Percentiles rank a stretch among this genome's conserved stretches.
Conservation (phyloP, 495 filamentous ascomycete genomes). For the Trichoderma parareesei region DNA sequence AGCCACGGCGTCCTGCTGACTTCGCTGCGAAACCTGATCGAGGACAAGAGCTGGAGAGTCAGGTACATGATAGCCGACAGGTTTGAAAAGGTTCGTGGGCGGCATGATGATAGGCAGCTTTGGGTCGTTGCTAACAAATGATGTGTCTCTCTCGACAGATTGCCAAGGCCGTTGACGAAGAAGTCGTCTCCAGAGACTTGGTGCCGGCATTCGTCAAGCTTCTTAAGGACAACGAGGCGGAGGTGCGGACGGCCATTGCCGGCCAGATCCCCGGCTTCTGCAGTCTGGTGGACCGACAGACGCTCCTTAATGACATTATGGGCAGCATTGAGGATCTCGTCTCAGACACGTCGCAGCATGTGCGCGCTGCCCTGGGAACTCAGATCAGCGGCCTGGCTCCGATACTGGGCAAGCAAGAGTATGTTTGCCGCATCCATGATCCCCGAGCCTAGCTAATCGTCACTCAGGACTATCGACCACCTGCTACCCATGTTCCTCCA, state of each 20-base stretch:
- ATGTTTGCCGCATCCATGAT: constrained; percentile 26
- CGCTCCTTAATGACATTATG: constrained; percentile 94
- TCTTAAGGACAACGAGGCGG: constrained; percentile 92
- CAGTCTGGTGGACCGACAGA: constrained; percentile 72
- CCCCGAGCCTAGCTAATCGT: constrained; percentile 16
- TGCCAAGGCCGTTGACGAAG: constrained; percentile 95
- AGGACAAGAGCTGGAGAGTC: constrained; percentile 98
- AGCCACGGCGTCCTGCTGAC: constrained; percentile 90
- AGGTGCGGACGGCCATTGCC: constrained; percentile 94
- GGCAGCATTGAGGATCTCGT: constrained; percentile 91
- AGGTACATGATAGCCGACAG: constrained; percentile 98
- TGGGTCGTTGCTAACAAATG: neutral
- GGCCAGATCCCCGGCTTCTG: constrained; percentile 98
- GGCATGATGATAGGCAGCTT: neutral
- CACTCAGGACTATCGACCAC: constrained; percentile 76
- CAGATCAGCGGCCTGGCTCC: constrained; percentile 96
- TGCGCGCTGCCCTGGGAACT: constrained; percentile 87
- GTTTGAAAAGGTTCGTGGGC: constrained; percentile 78
- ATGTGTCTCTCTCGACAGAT: constrained; percentile 50
- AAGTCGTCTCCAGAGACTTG: constrained; percentile 87
- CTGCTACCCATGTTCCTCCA: constrained; percentile 98
- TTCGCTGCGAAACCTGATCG: constrained; percentile 83
- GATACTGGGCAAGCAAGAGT: constrained; percentile 97
- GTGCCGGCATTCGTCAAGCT: constrained; percentile 97
- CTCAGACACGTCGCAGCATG: constrained; percentile 91